Evolutionary conservation across 2,329 filamentous ascomycete genomes (phyloP), one percentile per base, ranked within the genome.

Genomic region (Dactylellina haptotyla): DNA sequence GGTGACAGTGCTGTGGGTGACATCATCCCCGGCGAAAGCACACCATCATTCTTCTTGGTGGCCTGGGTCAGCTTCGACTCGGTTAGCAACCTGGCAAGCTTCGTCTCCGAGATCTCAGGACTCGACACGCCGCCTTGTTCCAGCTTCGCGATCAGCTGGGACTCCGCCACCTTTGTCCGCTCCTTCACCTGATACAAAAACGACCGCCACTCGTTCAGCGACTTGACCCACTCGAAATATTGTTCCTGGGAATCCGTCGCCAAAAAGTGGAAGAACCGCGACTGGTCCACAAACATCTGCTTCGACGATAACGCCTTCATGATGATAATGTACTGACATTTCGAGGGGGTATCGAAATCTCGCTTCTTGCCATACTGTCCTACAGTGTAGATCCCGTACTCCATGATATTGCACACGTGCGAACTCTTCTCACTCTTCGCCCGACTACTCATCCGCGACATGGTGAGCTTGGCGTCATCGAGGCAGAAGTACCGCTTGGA

Each of bases 281-380:
- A 72, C 23, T 72, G 67, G 18, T 72, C 67, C 45, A 65, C 56
- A 28, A 72, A 72, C 67, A 72, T 72, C 16, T 72, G 59, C 41
- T 72, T 72, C 28, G 50, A 50, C 18, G 67, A 54, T 12, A 72
- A 20, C 4, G 67, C 67, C 34, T 72, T 72, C 59, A 72, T 58
- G 46, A 72, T 65, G 28, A 72, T 72, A 18, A 72, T 72, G 48
- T 72, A 72, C 26, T 72, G 67, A 32, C 67, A 72, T 23, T 72
- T 72, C 10, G 67, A 72, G 5, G 67, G 67, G 12, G 56, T 59
- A 41, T 72, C 67, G 30, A 72, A 72, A 16, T 61, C 25, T 25
- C 67, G 32, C 59, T 72, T 72, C 53, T 65, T 72, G 12, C 67
- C 67, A 28, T 72, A 72, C 30, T 72, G 67, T n/a, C 67, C 67